Evolutionary conservation across 805 yeast genomes (phyloP).

Genomic region (Metschnikowia chrysomelidarum): DNA sequence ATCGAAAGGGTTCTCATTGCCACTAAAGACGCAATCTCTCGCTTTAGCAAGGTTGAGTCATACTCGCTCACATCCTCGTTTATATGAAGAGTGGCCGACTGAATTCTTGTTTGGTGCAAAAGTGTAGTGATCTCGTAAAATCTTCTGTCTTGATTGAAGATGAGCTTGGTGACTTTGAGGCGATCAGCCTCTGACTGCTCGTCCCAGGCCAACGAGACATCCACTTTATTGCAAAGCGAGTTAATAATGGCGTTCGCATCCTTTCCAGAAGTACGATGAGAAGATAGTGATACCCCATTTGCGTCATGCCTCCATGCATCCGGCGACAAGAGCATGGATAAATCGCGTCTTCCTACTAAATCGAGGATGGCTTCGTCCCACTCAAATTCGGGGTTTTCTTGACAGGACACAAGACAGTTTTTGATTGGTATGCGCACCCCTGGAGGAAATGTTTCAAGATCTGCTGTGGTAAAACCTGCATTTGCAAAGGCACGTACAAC

Average conservation of each 20-base stretch:
- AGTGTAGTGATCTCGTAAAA: conserved; percentile 73
- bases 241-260: conserved; percentile 43
- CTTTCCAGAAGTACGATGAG: conserved; percentile 2
- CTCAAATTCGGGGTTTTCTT: conserved; percentile 48
- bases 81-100: conserved; percentile 44
- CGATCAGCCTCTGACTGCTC: conserved; percentile 69
- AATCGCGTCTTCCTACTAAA: conserved; percentile 67
- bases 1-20: conserved; percentile 72
- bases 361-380: conserved; percentile 49
- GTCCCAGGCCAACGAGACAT: conserved; percentile 60
- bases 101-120: conserved; percentile 67
- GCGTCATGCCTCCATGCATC: conserved; percentile 9
- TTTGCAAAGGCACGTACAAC: conserved; percentile 63
- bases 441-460: conserved; percentile 67
- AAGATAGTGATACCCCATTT: conserved; percentile 1
- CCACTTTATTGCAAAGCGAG: conserved; percentile 38
- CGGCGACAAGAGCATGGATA: conserved; percentile 34
- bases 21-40: conserved; percentile 56
- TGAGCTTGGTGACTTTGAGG: conserved; percentile 61
- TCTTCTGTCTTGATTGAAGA: conserved; percentile 76
- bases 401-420: conserved; percentile 56
- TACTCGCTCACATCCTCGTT: conserved; percentile 50
- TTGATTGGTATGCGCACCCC: conserved; percentile 69
- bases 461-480: conserved; percentile 47
- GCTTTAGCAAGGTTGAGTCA: conserved; percentile 52